Base-by-base conservation (phyloP, 208 protist species). In the Wallacemonas rigidus region DNA sequence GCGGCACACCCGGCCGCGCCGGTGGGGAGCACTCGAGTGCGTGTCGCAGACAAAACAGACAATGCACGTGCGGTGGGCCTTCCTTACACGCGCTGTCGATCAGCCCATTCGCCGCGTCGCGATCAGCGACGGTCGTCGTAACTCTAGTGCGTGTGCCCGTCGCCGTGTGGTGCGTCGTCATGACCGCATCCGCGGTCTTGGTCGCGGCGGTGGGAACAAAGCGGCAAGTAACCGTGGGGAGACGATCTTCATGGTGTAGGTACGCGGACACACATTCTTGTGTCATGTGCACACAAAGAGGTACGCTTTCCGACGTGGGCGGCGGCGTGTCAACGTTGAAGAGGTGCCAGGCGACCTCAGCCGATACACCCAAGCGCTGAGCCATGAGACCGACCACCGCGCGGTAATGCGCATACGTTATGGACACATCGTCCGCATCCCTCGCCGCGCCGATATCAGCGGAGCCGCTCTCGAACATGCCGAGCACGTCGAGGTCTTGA, bases 241-340 rank as follows among this genome's bases (percentile, higher is more conserved):
- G 62, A 7, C 44, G 45, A 4, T 58, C 44, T 39, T 68, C 67
- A 9, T 73, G 9, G n/a, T 38, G 9, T 9, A 72, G 67, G 43
- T 65, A 73, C 17, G 26, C 36, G 15, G 58, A n/a, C 43, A 62
- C 86, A 15, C 76, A 74, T 74, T 91, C 86, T 3, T 83, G 86
- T 1, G 63, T 26, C n/a, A 91, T 63, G 56, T 91, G 86, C 6
- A 69, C 77, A 76, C 86, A 91, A 8, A 85, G 56, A n/a, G 62
- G 72, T 57, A 47, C 73, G 69, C 41, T 64, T 35, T 5, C 50
- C 45, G 15, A 14, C 8, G 15, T 36, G 48, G 6, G 44, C 5
- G 35, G 12, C 1, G 64, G 38, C 40, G 57, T 17, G 36, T 39
- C 57, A 7, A 83, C 35, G 57, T 79, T 83, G 54, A 83, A 79